phyloP scores from a whole-genome alignment of 2,329 filamentous ascomycete species.

The Elsinoe australis region DNA sequence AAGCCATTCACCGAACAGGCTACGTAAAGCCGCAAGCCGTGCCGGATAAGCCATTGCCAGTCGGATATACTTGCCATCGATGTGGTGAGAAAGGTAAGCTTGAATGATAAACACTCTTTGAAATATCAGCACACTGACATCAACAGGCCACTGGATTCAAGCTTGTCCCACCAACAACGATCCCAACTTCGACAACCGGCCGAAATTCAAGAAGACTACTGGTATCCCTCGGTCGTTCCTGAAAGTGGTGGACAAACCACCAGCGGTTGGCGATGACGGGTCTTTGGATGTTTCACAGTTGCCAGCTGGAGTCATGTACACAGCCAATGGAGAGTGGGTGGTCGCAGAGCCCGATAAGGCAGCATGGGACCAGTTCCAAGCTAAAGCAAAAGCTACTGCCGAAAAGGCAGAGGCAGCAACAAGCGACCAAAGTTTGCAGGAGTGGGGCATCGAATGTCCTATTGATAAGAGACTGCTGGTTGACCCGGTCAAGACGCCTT shows the following conservation, averaged over 20 bases:
- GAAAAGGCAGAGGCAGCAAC: conserved; percentile 65
- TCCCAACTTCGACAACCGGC: conserved; percentile 87
- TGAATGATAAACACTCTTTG: conserved; percentile 13
- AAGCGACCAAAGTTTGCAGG: conserved; percentile 78
- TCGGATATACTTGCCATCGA: conserved; percentile 91
- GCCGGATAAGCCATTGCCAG: conserved; percentile 85
- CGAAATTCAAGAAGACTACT: conserved; percentile 89
- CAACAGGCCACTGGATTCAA: conserved; percentile 87
- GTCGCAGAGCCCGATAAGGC: conserved; percentile 92
- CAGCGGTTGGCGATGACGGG: conserved; percentile 63
- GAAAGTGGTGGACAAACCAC: conserved; percentile 88
- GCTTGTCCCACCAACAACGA: conserved; percentile 97
- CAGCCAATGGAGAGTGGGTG: conserved; percentile 94
- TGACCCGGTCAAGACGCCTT: conserved; percentile 98
- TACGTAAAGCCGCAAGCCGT: conserved; percentile 62
- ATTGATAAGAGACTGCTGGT: conserved; percentile 98
- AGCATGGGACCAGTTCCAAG: conserved; percentile 94
- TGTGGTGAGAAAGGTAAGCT: conserved; percentile 75
- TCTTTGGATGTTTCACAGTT: conserved; percentile 73
- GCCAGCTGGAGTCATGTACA: conserved; percentile 89
- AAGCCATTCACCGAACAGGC: conserved; percentile 35
- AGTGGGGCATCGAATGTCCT: conserved; percentile 81
- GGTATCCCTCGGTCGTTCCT: conserved; percentile 93
- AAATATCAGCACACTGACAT: conserved; percentile 26
- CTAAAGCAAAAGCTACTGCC: conserved; percentile 79